These are phyloP conservation scores for Fusarium sp. DNA, from an alignment of 2,329 filamentous ascomycete species.

Conservation along the genomic window DNA sequence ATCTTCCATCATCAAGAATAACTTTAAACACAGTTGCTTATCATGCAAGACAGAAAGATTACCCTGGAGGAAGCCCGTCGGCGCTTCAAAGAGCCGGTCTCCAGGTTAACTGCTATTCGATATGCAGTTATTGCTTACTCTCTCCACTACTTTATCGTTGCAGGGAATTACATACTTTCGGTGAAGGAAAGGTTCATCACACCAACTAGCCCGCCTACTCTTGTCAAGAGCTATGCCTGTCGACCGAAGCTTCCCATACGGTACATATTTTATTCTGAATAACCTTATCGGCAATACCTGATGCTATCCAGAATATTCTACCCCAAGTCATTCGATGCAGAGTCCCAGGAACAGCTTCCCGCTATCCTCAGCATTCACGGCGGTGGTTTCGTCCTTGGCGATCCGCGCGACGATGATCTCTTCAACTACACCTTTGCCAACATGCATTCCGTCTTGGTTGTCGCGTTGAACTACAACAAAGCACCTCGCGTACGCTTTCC, in stretches of 20 bases:
- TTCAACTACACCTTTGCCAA: constrained; percentile 19
- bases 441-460: constrained; percentile 17
- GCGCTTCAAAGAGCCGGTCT: neutral
- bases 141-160: neutral
- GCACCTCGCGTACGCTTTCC: constrained; percentile 9
- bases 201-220: neutral
- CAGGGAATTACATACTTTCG: neutral
- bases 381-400: constrained; percentile 22
- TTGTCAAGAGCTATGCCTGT: constrained; percentile 9
- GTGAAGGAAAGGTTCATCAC: neutral
- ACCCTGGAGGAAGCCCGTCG: neutral
- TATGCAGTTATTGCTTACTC: neutral
- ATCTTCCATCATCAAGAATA: no score
- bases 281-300: accelerated
- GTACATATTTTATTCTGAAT: neutral
- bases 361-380: constrained; percentile 13
- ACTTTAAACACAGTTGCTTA: neutral
- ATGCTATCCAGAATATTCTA: constrained; percentile 4
- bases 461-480: constrained; percentile 24
- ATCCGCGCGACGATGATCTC: constrained; percentile 11
- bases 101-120: neutral
- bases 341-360: neutral
- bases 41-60: neutral
- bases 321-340: neutral
- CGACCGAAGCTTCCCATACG: constrained; percentile 10